Base-by-base conservation (phyloP, 257 asterid genomes). In the Lantana camara region DNA sequence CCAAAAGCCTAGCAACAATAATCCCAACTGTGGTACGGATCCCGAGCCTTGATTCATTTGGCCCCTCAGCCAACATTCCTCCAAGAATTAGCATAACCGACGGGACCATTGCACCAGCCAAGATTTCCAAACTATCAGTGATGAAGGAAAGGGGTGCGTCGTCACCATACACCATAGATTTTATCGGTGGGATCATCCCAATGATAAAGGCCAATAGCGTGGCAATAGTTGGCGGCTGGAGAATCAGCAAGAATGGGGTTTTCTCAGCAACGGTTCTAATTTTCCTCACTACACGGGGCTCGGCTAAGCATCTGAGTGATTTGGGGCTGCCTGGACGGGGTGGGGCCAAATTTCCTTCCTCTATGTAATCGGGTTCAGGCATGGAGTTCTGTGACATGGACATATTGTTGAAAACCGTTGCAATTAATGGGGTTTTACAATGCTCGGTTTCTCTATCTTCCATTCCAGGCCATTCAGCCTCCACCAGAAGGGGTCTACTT, bases 401-500 rank as follows among this genome's bases (percentile, higher is more conserved):
- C 1, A 95, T 0, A 34, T 72, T 70, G 0, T 72, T 75, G 60
- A 93, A 93, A 42, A 90, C 71, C 52, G 79, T 73, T 0, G 97
- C 97, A 10, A 93, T 87, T 13, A 93, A 63, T 11, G 97, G 97
- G 0, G 91, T 84, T 46, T 88, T 93, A 71, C 99, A 85, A 50
- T 93, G 75, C 83, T 67, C 94, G 0, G 91, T 90, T 72, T 90
- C 99, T 51, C 77, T 74, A 49, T 88, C 97, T 67, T 87, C 95
- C 90, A 93, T 90, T 58, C 99, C 99, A 1, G 99, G 97, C 97
- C 99, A 93, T 71, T 93, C 99, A 1, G 99, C 99, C 76, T 93
- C 96, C 29, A 93, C 95, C 7, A 93, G 90, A 66, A 89, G 96
- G 7, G 99, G 96, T 68, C 93, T 67, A 54, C 98, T 92, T 0